Conservation (phyloP, 768 basidiomycete genomes). For the Thelephora ganbajun region DNA sequence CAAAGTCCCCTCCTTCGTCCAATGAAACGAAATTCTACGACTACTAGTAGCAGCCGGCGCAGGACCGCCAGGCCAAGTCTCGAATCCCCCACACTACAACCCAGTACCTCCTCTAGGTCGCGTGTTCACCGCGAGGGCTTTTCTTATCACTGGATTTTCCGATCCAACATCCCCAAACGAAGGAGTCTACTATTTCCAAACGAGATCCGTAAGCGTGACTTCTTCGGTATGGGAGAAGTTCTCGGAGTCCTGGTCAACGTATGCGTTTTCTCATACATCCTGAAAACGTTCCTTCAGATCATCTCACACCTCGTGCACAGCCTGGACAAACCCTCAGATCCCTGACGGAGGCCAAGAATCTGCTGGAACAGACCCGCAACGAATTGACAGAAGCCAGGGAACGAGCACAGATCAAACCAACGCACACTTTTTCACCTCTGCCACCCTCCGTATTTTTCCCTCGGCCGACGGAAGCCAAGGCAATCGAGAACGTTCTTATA, state of each 20-base stretch:
- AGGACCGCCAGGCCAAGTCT: neutral
- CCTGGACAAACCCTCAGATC: slow-evolving; percentile 70
- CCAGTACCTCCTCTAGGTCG: neutral
- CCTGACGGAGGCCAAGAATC: slow-evolving; percentile 60
- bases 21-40: neutral
- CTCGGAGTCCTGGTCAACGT: slow-evolving; percentile 65
- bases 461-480: slow-evolving; percentile 49
- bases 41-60: neutral
- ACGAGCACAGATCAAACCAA: slow-evolving; percentile 48
- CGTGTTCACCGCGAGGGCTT: neutral
- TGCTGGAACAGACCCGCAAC: slow-evolving; percentile 64
- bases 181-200: slow-evolving; percentile 45
- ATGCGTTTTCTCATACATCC: slow-evolving; percentile 14
- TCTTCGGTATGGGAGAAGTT: slow-evolving; percentile 74
- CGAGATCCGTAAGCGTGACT: slow-evolving; percentile 52
- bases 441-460: slow-evolving; percentile 49
- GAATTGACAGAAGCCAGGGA: slow-evolving; percentile 63
- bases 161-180: slow-evolving; percentile 54
- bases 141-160: slow-evolving; percentile 50
- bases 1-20: neutral
- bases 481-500: slow-evolving; percentile 50
- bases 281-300: slow-evolving; percentile 1
- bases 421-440: slow-evolving; percentile 66
- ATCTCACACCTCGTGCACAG: slow-evolving; percentile 22
- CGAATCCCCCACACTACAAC: neutral